phyloP scores from a whole-genome alignment of 108 stramenopile genomes.

The Seminavis robusta region DNA sequence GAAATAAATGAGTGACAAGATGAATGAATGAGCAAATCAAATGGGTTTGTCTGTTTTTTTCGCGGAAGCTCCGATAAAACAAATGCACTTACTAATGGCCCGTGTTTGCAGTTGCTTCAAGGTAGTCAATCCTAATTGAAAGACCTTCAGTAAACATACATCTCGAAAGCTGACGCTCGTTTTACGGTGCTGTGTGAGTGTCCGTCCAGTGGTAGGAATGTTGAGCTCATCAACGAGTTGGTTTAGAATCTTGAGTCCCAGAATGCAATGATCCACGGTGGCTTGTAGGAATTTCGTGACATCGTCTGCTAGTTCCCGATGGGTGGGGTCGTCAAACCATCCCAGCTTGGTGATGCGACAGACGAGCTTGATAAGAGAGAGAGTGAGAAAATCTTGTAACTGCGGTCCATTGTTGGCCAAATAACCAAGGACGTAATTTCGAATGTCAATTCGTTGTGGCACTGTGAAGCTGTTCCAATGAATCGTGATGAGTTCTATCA shows the following conservation, averaged over 20 bases:
- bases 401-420: constrained; percentile 90
- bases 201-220: constrained; percentile 89
- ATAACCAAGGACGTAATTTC: constrained; percentile 94
- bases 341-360: constrained; percentile 98
- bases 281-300: constrained; percentile 95
- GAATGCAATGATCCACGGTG: constrained; percentile 91
- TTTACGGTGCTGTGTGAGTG: constrained; percentile 95
- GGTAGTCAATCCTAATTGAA: constrained; percentile 90
- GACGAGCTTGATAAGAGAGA: constrained; percentile 87
- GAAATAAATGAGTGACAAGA: constrained; percentile 3
- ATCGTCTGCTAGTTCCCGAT: constrained; percentile 93
- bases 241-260: constrained; percentile 94
- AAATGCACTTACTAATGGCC: constrained; percentile 65
- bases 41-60: background rate
- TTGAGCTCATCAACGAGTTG: constrained; percentile 96
- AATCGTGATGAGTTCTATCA: constrained; percentile 91
- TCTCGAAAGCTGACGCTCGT: constrained; percentile 96
- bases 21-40: background rate
- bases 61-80: background rate
- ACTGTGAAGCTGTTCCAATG: constrained; percentile 96
- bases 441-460: constrained; percentile 90
- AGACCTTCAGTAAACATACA: constrained; percentile 88
- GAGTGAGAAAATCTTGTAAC: constrained; percentile 87
- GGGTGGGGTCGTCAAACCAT: constrained; percentile 94
- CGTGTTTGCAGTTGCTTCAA: constrained; percentile 89